Evolutionary conservation across 768 basidiomycete species (phyloP), one percentile per base, ranked within the genome.

Genomic region (Termitomyces sp.): DNA sequence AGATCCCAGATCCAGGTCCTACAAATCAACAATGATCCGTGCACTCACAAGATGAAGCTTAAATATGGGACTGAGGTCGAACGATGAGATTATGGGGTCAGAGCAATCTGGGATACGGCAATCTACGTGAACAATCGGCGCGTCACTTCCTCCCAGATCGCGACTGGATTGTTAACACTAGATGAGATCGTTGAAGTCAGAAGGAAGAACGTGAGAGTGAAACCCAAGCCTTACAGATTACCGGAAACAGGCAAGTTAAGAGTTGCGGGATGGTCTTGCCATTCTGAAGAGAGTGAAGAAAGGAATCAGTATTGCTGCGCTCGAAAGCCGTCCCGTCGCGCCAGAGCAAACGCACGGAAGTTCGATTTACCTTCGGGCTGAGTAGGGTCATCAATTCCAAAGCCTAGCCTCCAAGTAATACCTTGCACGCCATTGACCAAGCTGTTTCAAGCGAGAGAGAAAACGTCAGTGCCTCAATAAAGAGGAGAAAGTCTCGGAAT

Each of bases 341-440:
- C 24, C 32, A 10, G 48, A 34, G 46, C 12, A 27, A 49, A 36
- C 37, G 61, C 39, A 57, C 32, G 16, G n/a, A 51, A 51, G 36
- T 32, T 2, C 5, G 32, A 12, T 72, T 42, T 59, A 83, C 84
- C 83, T 77, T 86, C 85, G 4, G 84, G 84, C 67, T 79, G 69
- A 16, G 68, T 64, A 5, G 81, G 73, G 61, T 83, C 70, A 47
- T 81, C 70, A 37, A 86, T 72, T 3, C 84, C 84, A 65, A 83
- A 85, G 3, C 77, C 84, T n/a, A 86, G 74, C 56, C 85, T 71
- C 83, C 83, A 87, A 32, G 85, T 85, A 44, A 86, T 80, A 27
- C 84, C 84, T 68, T 82, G 82, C n/a, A 83, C 69, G 56, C 79
- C 80, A 64, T 83, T 83, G 18, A 79, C 80, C 60, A 79, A 56